These are phyloP conservation scores for Phytophthora brassicae DNA, from an alignment of 352 stramenopile genomes.

Conservation along the genomic window DNA sequence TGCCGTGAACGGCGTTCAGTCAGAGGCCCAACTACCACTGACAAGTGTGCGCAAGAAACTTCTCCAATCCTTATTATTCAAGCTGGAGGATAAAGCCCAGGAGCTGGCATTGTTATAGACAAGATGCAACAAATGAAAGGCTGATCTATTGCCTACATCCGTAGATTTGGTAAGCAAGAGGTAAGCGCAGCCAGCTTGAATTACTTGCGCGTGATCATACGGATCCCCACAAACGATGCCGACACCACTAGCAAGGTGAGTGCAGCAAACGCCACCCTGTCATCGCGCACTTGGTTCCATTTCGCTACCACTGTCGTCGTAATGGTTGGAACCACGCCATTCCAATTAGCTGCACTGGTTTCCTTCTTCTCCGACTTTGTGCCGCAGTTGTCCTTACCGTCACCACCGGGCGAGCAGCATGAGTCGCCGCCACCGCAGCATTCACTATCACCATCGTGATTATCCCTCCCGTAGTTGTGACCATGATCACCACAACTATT, in stretches of 20 bases:
- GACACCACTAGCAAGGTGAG: constrained; percentile 54
- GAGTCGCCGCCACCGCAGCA: constrained; percentile 37
- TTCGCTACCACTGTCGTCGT: constrained; percentile 21
- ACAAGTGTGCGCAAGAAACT: constrained; percentile 61
- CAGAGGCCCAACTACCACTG: constrained; percentile 50
- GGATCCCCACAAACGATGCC: constrained; percentile 44
- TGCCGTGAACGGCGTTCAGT: constrained; percentile 37
- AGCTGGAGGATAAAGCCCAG: constrained; percentile 52
- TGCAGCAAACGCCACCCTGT: constrained; percentile 56
- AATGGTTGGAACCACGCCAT: constrained; percentile 18
- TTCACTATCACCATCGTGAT: constrained; percentile 24
- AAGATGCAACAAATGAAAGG: constrained; percentile 7
- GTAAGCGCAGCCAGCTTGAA: background rate
- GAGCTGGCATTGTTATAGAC: constrained; percentile 28
- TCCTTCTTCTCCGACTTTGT: constrained; percentile 43
- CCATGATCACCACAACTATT: constrained; percentile 30
- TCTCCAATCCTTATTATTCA: constrained; percentile 58
- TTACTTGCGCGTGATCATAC: constrained; percentile 46
- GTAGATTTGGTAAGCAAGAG: background rate
- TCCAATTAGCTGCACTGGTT: constrained; percentile 3
- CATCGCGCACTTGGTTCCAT: constrained; percentile 40
- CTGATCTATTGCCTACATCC: constrained; percentile 8
- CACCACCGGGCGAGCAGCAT: constrained; percentile 38
- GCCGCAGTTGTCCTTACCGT: constrained; percentile 33
- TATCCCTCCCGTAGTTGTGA: constrained; percentile 19